Evolutionary conservation across 169 alveolate genomes (phyloP), one percentile per base, ranked within the genome.

Genomic region (Cryptosporidium andersoni): DNA sequence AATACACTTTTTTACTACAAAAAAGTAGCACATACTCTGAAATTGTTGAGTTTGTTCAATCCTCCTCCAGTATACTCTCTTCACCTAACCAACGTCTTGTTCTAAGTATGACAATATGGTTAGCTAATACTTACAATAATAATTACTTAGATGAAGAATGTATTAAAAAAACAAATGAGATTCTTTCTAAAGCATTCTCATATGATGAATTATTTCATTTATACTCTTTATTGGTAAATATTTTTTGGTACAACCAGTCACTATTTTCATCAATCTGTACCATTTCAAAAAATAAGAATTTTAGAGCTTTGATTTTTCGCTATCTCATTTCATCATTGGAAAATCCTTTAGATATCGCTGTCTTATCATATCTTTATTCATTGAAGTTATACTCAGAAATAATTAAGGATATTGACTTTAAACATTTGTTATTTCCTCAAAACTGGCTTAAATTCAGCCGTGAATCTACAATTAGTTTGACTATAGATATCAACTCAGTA

Each of bases 341-440:
- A 37, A 74, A 42, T 16, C 16, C 16, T 42, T 55, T 58, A 53
- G 85, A 74, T 12, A 74, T 74, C 11, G 43, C 49, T 12, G 60
- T 64, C 36, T 74, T 74, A 40, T 37, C 85, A 1, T 60, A 43
- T 74, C 45, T 74, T 12, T 43, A 56, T 74, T 43, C 67, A n/a
- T 9, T 74, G 34, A 45, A 34, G 7, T 58, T 16, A 45, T 74
- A 74, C 63, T 43, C 51, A 5, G 85, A 58, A 6, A 25, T 58
- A 9, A 16, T 58, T 25, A 58, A 16, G 36, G 8, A n/a, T 9
- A 16, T 16, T 42, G 48, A 58, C 34, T 16, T 11, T 5, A 60
- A 34, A 2, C 25, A 36, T 9, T 1, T 8, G 34, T 55, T 74
- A 49, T 74, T 74, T 34, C 60, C 74, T 2, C 14, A 14, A 7